These are phyloP conservation scores for Pyrenophora teres DNA, from an alignment of 2,329 filamentous ascomycete species.

Conservation along the genomic window DNA sequence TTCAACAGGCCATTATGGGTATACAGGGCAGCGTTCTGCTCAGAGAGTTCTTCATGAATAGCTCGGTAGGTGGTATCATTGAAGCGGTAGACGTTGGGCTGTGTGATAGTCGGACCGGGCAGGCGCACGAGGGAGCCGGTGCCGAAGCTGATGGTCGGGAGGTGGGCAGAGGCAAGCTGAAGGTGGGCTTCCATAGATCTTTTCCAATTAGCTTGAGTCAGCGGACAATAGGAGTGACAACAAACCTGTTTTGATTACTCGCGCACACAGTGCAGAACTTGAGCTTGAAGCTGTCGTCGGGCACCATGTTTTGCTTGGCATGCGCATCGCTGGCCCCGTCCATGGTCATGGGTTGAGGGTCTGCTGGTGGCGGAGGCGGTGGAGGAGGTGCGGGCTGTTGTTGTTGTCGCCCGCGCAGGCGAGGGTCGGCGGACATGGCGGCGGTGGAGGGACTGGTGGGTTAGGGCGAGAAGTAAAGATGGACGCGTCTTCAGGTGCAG, in stretches of 20 bases:
- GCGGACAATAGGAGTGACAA: background rate
- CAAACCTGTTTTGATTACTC: slow-evolving; percentile 93
- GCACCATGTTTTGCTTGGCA: slow-evolving; percentile 30
- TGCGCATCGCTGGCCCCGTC: slow-evolving; percentile 39
- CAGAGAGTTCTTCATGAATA: slow-evolving; percentile 88
- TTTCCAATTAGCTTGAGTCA: slow-evolving; percentile 20
- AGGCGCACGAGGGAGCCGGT: slow-evolving; percentile 93
- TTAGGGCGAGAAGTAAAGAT: no score
- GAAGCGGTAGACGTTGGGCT: slow-evolving; percentile 98
- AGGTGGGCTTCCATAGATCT: slow-evolving; percentile 99
- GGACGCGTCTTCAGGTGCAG: background rate
- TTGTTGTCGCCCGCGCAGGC: slow-evolving; percentile 54
- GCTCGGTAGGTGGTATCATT: slow-evolving; percentile 94
- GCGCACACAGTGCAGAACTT: slow-evolving; percentile 99
- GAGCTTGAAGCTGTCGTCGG: slow-evolving; percentile 73
- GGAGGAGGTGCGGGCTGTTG: slow-evolving; percentile 57
- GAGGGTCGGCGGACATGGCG: slow-evolving; percentile 54
- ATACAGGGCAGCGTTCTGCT: slow-evolving; percentile 87
- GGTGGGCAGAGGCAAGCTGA: slow-evolving; percentile 78
- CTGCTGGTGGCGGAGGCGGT: slow-evolving; percentile 50
- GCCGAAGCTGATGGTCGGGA: slow-evolving; percentile 97
- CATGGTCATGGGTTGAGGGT: slow-evolving; percentile 41
- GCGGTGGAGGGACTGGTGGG: slow-evolving; percentile 1
- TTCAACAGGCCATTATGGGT: slow-evolving; percentile 89
- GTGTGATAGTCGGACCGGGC: slow-evolving; percentile 85